Evolutionary conservation across 129 eudicot genomes (phyloP).

Genomic region (Tagetes patula): DNA sequence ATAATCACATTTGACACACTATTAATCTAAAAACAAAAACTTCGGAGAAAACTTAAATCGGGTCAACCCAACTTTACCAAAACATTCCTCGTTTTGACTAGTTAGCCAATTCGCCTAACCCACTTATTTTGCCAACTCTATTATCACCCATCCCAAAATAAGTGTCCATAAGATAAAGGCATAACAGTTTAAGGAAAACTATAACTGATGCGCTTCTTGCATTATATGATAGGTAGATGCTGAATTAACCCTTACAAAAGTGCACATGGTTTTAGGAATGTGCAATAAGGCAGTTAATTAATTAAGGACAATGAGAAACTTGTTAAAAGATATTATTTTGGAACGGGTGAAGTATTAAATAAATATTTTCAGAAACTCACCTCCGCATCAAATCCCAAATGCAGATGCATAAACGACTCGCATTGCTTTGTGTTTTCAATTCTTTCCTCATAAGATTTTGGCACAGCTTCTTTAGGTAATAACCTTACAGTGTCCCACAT

Average conservation of each 20-base stretch:
- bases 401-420: constrained; percentile 97
- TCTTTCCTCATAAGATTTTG: constrained; percentile 62
- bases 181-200: neutral
- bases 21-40: neutral
- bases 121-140: neutral
- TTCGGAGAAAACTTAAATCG: neutral
- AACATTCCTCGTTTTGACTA: neutral
- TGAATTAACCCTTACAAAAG: neutral
- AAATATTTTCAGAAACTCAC: constrained; percentile 36
- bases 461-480: constrained; percentile 68
- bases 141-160: neutral
- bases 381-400: constrained; percentile 95
- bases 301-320: neutral
- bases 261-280: neutral
- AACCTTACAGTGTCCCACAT: constrained; percentile 94
- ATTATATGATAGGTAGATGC: neutral
- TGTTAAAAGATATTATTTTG: neutral
- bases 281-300: neutral
- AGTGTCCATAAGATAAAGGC: neutral
- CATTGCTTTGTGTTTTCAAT: constrained; percentile 70
- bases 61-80: neutral
- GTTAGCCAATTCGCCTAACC: neutral
- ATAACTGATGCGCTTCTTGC: neutral
- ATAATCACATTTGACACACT: neutral
- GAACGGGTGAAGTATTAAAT: neutral